Evolutionary conservation across 495 filamentous ascomycete genomes (phyloP).

Genomic region (Zalerion maritima): DNA sequence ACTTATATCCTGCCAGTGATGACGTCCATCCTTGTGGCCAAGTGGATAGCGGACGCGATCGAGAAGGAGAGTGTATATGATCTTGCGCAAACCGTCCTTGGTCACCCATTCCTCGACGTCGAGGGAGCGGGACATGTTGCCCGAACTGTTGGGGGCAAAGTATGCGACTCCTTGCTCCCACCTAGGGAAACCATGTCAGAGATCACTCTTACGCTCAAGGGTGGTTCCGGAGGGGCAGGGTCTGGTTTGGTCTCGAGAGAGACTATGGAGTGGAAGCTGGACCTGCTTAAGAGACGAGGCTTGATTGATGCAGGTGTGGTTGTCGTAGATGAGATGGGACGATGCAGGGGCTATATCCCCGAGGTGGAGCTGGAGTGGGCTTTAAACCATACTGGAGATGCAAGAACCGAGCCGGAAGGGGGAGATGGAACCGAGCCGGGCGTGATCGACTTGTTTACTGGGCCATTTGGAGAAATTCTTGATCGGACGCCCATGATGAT

Average conservation of each 20-base stretch:
- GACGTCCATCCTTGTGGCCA: constrained; percentile 43
- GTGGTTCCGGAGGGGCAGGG: constrained; percentile 27
- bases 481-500: constrained; percentile 38
- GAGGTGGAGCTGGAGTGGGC: constrained; percentile 41
- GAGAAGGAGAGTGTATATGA: constrained; percentile 39
- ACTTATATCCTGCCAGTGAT: constrained; percentile 41
- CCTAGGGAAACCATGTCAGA: constrained; percentile 38
- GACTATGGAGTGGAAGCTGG: constrained; percentile 28
- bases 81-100: constrained; percentile 38
- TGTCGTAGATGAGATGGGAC: constrained; percentile 30
- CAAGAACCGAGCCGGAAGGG: constrained; percentile 10
- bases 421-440: constrained; percentile 18
- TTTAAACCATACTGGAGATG: no score
- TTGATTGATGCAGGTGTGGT: constrained; percentile 42
- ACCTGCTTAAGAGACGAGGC: constrained; percentile 30
- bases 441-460: constrained; percentile 26
- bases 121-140: constrained; percentile 30
- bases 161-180: constrained; percentile 32
- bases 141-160: constrained; percentile 19
- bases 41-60: constrained; percentile 42
- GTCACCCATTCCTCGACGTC: constrained; percentile 40
- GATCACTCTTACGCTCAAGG: no score
- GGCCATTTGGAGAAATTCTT: constrained; percentile 28
- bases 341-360: constrained; percentile 39
- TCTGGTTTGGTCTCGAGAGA: constrained; percentile 28